Evolutionary conservation across 1,139 yeast genomes (phyloP).

Genomic region (Wickerhamomyces sp.): DNA sequence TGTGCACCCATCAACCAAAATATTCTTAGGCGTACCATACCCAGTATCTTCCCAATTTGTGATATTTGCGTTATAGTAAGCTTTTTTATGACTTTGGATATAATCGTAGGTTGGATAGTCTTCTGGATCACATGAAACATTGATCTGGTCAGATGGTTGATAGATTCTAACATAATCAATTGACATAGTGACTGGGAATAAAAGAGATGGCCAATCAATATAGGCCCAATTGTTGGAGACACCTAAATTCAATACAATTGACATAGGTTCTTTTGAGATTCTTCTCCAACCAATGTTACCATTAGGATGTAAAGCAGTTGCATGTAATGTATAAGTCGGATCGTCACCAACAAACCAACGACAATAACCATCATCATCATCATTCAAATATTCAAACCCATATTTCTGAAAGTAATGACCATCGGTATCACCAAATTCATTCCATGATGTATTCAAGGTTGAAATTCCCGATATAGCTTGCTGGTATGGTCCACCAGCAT

Average conservation of each 20-base stretch:
- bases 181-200: constrained; percentile 63
- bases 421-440: constrained; percentile 49
- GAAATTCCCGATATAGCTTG: constrained; percentile 79
- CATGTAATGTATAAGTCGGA: constrained; percentile 58
- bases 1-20: constrained; percentile 39
- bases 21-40: constrained; percentile 65
- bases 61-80: constrained; percentile 57
- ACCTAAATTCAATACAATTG: constrained; percentile 72
- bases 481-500: constrained; percentile 81
- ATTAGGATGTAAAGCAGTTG: constrained; percentile 68
- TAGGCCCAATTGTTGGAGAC: constrained; percentile 79
- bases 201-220: constrained; percentile 68
- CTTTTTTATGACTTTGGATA: constrained; percentile 56
- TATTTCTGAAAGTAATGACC: constrained; percentile 56
- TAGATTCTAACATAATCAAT: constrained; percentile 77
- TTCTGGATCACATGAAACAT: constrained; percentile 70
- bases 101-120: constrained; percentile 73
- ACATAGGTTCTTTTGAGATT: constrained; percentile 83
- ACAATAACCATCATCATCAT: constrained; percentile 59
- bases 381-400: constrained; percentile 75
- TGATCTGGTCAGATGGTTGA: constrained; percentile 52
- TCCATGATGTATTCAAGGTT: constrained; percentile 70
- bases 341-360: constrained; percentile 77
- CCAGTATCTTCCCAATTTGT: constrained; percentile 70
- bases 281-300: constrained; percentile 78